Evolutionary conservation across 371 early-diverging fungal species (phyloP).

Genomic region (Syncephalis plumigaleata): DNA sequence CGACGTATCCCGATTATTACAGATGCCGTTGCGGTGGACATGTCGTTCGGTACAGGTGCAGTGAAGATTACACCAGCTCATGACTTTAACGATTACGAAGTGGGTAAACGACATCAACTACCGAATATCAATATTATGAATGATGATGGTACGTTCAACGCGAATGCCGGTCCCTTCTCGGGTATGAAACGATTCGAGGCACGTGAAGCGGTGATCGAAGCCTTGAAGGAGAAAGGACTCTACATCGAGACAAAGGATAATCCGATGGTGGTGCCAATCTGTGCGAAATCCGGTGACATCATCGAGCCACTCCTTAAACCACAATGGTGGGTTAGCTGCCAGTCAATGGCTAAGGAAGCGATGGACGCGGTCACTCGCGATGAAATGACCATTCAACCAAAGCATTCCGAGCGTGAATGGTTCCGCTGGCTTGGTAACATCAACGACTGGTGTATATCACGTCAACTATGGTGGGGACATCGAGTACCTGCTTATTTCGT

Average conservation of each 20-base stretch:
- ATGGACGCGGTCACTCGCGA: conserved; percentile 76
- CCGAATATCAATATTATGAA: conserved; percentile 90
- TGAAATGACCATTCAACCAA: conserved; percentile 78
- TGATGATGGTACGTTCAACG: conserved; percentile 90
- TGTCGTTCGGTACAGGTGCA: conserved; percentile 97
- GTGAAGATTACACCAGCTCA: conserved; percentile 99
- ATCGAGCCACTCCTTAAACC: conserved; percentile 98
- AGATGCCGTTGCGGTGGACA: conserved; percentile 85
- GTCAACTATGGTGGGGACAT: conserved; percentile 99
- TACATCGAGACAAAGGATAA: conserved; percentile 79
- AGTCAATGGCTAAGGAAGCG: conserved; percentile 79
- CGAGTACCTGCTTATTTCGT: conserved; percentile 96
- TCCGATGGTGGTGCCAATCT: conserved; percentile 90
- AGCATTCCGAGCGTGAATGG: conserved; percentile 85
- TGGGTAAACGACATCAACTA: conserved; percentile 91
- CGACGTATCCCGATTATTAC: conserved; percentile 85
- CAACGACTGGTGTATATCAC: conserved; percentile 97
- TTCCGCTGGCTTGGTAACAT: conserved; percentile 95
- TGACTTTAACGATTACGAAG: conserved; percentile 96
- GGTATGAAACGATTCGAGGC: conserved; percentile 96
- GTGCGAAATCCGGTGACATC: conserved; percentile 87
- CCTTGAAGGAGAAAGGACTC: conserved; percentile 74
- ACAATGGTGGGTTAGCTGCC: conserved; percentile 98
- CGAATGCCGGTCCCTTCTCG: conserved; percentile 67
- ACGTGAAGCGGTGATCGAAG: conserved; percentile 73